Base-by-base conservation (phyloP, 2,329 filamentous ascomycete genomes). In the Malbranchea zuffiana region DNA sequence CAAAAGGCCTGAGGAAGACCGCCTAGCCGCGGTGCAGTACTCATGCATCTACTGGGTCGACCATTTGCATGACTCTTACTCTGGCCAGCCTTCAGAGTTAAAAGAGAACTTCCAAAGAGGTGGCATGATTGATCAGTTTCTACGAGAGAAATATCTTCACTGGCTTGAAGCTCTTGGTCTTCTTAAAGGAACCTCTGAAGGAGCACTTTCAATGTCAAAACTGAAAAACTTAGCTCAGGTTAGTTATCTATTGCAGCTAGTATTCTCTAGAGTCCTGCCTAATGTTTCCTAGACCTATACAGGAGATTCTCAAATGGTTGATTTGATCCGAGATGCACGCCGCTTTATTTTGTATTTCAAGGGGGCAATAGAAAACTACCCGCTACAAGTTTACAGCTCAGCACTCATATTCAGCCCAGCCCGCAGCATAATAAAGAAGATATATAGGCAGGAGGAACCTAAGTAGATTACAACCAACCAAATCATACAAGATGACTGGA, bases 181-280 rank as follows among this genome's bases (percentile, higher is more conserved):
- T n/a, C 8, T 30, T 23, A 19, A 30, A 31, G 35, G 33, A 61
- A 56, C 42, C 45, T 61, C 16, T 7, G 26, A 34, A 6, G 13
- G 46, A 50, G 10, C 40, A 44, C 43, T 34, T 40, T 40, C 32
- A 29, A 6, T 29, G 11, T 11, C 23, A 16, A 28, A 41, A 21
- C 20, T 32, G 24, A 35, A 6, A 8, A 32, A 16, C 13, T 11
- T 30, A 15, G 8, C 15, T 16, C 10, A 11, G 10, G 28, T 10
- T 16, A 30, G 28, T 8, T 11, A 2, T 8, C 3, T 25, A 3
- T 25, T 25, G 23, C 7, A n/a, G 23, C n/a, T 25, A n/a, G 12
- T 25, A 12, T 12, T 25, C 12, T 12, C 12, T 12, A 10, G 23
- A 3, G 12, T 10, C 2, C 12, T 10, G 2, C 2, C 23, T 25